These are phyloP conservation scores for Aspergillus bridgeri DNA, from an alignment of 495 filamentous ascomycete genomes.

Conservation along the genomic window DNA sequence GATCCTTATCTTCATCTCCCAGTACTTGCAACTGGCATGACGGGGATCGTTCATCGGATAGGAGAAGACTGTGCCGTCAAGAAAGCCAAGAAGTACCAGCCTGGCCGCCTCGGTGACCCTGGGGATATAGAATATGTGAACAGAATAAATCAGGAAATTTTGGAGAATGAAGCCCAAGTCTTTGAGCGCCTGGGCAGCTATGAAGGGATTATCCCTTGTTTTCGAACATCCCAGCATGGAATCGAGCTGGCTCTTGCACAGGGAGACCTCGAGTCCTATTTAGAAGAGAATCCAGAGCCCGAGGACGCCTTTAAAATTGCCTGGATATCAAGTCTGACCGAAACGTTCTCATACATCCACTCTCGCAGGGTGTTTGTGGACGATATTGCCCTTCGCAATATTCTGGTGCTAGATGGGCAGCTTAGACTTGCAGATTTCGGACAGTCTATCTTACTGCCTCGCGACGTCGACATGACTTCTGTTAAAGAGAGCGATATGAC, in stretches of 20 bases:
- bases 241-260: conserved; percentile 19
- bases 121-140: conserved; percentile 16
- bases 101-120: background rate
- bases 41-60: conserved; percentile 9
- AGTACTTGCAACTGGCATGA: conserved; percentile 16
- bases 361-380: conserved; percentile 17
- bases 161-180: conserved; percentile 15
- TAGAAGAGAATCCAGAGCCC: conserved; percentile 10
- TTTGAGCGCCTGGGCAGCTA: conserved; percentile 15
- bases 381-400: conserved; percentile 20
- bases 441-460: conserved; percentile 16
- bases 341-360: conserved; percentile 14
- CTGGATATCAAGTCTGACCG: conserved; percentile 15
- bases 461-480: conserved; percentile 16
- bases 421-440: conserved; percentile 16
- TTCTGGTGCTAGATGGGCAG: conserved; percentile 13
- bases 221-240: conserved; percentile 16
- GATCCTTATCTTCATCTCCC: conserved; percentile 15
- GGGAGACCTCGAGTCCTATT: conserved; percentile 18
- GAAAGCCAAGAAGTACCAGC: conserved; percentile 16
- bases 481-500: conserved; percentile 13
- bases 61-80: conserved; percentile 16
- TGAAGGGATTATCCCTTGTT: conserved; percentile 17
- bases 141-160: conserved; percentile 13
- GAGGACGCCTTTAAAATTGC: conserved; percentile 7